Conservation (phyloP, 805 yeast genomes). For the Wickerhamia fluorescens region DNA sequence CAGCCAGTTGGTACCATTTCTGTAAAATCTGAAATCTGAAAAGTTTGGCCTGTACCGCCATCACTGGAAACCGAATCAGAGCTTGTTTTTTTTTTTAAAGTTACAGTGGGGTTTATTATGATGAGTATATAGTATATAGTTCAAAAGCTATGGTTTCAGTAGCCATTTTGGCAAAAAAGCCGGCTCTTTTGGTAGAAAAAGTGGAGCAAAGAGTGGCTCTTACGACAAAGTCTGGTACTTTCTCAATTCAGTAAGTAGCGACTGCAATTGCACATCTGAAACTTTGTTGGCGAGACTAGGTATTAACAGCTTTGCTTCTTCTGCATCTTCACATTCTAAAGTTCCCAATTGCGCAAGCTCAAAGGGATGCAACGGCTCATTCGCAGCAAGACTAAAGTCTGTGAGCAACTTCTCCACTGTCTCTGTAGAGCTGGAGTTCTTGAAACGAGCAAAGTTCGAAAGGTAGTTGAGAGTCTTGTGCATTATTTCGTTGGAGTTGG, state of each 20-base stretch:
- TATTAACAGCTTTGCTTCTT: constrained; percentile 89
- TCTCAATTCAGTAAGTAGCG: constrained; percentile 80
- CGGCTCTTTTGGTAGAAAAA: not conserved
- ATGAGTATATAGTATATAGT: no score
- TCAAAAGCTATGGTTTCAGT: not conserved
- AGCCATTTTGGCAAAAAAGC: not conserved
- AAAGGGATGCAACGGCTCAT: constrained; percentile 75
- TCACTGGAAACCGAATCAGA: no score
- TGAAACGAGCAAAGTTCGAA: constrained; percentile 79
- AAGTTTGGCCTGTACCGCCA: no score
- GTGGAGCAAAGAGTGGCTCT: not conserved
- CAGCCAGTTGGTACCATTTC: no score
- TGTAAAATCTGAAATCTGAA: no score
- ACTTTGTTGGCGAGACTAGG: constrained; percentile 82
- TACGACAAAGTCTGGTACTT: constrained; percentile 40
- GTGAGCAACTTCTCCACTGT: constrained; percentile 86
- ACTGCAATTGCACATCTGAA: constrained; percentile 79
- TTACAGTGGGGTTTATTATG: no score
- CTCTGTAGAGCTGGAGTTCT: constrained; percentile 85
- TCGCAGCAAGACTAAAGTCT: constrained; percentile 49
- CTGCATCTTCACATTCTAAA: constrained; percentile 91
- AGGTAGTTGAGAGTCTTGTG: constrained; percentile 88
- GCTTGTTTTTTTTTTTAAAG: no score
- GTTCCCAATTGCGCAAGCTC: constrained; percentile 91
- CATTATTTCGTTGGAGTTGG: constrained; percentile 79